Base-by-base conservation (phyloP, 2,329 filamentous ascomycete genomes). In the Trichophaea hybrida region DNA sequence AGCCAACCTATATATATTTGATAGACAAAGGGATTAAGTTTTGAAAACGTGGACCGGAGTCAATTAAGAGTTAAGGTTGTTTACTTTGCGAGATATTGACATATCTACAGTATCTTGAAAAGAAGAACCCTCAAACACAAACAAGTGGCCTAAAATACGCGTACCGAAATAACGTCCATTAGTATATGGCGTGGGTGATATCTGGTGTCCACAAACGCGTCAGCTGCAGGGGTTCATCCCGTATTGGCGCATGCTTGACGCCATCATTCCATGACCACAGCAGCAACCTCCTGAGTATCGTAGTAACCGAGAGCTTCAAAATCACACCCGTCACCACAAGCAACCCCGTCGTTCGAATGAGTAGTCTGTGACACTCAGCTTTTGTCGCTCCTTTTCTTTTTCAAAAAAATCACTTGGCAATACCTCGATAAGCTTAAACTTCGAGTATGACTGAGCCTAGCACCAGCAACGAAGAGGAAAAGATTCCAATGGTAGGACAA, bases 401-500 rank as follows among this genome's bases (percentile, higher is more conserved):
- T 62, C 24, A 57, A 57, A 46, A 40, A 50, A 13, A 17, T 17
- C 48, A 50, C 12, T 13, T 50, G n/a, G 48, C 48, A 10, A 24
- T 13, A 51, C 12, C 48, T 13, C 31, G 12, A 40, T 13, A 34
- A 40, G n/a, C 31, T 15, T 51, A 49, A 38, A 24, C 34, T 40
- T n/a, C 57, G 52, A 37, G 13, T 38, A n/a, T 33, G 35, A 40
- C 35, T 15, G 46, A 53, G 46, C 57, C 57, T 46, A 57, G n/a
- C 51, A 17, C 48, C 52, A 55, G 52, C 55, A 62, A 62, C 60
- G 57, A 57, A 64, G 77, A 78, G 71, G 75, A 80, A 71, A 81
- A 81, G 69, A 72, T 72, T 66, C 73, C 75, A 59, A 75, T 75
- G 61, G 82, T 83, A 72, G 78, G 80, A 69, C 74, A 77, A 17